A percentile compares a stretch with the other conserved stretches of the same genome.
These are phyloP conservation scores for Kwoniella shandongensis DNA, from an alignment of 768 basidiomycete genomes.

Conservation along the genomic window DNA sequence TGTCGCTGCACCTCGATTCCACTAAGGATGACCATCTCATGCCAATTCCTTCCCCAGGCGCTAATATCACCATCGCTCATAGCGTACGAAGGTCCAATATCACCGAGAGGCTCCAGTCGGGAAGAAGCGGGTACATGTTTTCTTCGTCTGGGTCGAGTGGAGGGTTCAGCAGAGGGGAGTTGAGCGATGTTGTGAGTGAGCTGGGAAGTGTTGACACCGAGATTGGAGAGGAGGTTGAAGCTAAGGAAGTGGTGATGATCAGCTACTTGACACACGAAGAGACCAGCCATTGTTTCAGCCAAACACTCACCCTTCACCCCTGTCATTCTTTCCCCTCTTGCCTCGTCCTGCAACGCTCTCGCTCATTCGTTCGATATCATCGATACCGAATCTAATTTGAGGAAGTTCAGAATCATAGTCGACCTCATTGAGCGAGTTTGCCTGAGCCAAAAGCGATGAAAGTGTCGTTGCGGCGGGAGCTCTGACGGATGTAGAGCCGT, in stretches of 20 bases:
- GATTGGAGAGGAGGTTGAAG: constrained; percentile 82
- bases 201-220: constrained; percentile 88
- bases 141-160: constrained; percentile 12
- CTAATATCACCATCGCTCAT: constrained; percentile 34
- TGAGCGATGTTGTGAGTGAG: constrained; percentile 69
- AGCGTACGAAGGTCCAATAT: constrained; percentile 25
- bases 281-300: neutral
- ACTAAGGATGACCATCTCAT: constrained; percentile 47
- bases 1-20: constrained; percentile 46
- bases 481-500: constrained; percentile 18
- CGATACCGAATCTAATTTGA: constrained; percentile 80
- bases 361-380: constrained; percentile 93
- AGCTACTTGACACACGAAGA: too few relatives aligned
- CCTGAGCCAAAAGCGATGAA: constrained; percentile 38
- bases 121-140: neutral
- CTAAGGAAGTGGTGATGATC: constrained; percentile 23
- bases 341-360: constrained; percentile 62
- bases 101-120: constrained; percentile 19
- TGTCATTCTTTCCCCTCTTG: constrained; percentile 28
- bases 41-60: constrained; percentile 46
- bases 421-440: constrained; percentile 37
- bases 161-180: constrained; percentile 26
- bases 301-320: constrained; percentile 36
- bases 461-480: constrained; percentile 29
- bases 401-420: constrained; percentile 68